Conservation (phyloP, 805 yeast genomes). For the Brettanomyces naardenensis region DNA sequence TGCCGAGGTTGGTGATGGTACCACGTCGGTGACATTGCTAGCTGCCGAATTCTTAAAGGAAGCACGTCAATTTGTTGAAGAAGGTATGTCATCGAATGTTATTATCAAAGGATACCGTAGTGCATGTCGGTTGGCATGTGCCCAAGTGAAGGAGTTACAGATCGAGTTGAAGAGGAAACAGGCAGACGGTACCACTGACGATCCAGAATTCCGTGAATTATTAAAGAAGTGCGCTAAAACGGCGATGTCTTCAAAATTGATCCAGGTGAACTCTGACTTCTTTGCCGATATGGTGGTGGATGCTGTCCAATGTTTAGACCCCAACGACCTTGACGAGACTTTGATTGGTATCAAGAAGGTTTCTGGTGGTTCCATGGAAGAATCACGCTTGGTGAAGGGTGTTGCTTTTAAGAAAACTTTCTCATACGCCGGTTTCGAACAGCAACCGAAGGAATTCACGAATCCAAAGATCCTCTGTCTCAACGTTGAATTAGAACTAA, state of each 20-base stretch:
- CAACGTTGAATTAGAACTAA: conserved; percentile 90
- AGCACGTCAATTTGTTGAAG: conserved; percentile 85
- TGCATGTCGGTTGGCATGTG: conserved; percentile 73
- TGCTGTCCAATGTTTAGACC: conserved; percentile 84
- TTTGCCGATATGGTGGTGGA: conserved; percentile 96
- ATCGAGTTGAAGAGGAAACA: conserved; percentile 49
- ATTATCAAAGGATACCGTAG: conserved; percentile 81
- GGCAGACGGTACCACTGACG: conserved; percentile 15
- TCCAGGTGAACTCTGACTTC: conserved; percentile 78
- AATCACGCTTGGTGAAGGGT: conserved; percentile 80
- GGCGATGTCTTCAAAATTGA: conserved; percentile 94
- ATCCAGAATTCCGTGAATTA: conserved; percentile 58
- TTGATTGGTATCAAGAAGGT: conserved; percentile 92
- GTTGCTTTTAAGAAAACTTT: conserved; percentile 97
- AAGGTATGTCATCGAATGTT: conserved; percentile 87
- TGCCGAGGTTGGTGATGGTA: conserved; percentile 98
- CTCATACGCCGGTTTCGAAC: conserved; percentile 97
- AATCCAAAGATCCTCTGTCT: conserved; percentile 78
- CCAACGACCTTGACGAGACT: conserved; percentile 75
- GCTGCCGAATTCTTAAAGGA: conserved; percentile 95
- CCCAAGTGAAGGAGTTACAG: conserved; percentile 64
- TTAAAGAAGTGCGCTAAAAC: conserved; percentile 91
- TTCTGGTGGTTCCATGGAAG: conserved; percentile 95
- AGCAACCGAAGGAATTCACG: conserved; percentile 81
- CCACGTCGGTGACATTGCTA: conserved; percentile 88